A percentile compares a stretch with the other conserved stretches of the same genome.
phyloP scores from a whole-genome alignment of 148 eudicot species.

The Diospyros kaki region DNA sequence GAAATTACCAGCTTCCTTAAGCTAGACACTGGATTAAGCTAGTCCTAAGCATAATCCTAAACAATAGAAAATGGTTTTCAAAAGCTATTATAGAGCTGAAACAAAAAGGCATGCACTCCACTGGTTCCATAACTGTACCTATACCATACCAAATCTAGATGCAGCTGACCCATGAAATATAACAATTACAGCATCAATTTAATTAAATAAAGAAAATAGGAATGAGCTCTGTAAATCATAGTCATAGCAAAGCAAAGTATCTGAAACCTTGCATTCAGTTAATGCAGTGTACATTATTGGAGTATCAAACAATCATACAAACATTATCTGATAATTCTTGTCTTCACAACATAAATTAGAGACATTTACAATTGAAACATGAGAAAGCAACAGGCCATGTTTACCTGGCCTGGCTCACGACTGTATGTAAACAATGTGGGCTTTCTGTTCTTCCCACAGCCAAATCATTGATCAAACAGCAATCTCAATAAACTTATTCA shows the following conservation, averaged over 20 bases:
- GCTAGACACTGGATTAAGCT: too few species aligned
- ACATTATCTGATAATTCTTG: neutral
- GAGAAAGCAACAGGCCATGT: neutral
- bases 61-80: neutral
- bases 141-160: too few species aligned
- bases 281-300: neutral
- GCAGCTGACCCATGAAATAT: too few species aligned
- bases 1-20: too few species aligned
- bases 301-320: neutral
- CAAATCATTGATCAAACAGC: neutral
- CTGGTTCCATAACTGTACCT: too few species aligned
- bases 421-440: neutral
- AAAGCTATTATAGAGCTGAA: too few species aligned
- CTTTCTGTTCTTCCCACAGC: neutral
- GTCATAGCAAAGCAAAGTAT: neutral
- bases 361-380: slow-evolving; percentile 7
- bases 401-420: slow-evolving; percentile 1
- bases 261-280: neutral
- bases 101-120: too few species aligned
- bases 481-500: slow-evolving; percentile 28
- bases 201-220: neutral
- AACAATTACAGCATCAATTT: too few species aligned
- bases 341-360: slow-evolving; percentile 1
- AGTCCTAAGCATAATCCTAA: too few species aligned
- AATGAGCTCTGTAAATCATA: neutral